Evolutionary conservation across 2,329 filamentous ascomycete species (phyloP).

Genomic region (Penicillium palitans): DNA sequence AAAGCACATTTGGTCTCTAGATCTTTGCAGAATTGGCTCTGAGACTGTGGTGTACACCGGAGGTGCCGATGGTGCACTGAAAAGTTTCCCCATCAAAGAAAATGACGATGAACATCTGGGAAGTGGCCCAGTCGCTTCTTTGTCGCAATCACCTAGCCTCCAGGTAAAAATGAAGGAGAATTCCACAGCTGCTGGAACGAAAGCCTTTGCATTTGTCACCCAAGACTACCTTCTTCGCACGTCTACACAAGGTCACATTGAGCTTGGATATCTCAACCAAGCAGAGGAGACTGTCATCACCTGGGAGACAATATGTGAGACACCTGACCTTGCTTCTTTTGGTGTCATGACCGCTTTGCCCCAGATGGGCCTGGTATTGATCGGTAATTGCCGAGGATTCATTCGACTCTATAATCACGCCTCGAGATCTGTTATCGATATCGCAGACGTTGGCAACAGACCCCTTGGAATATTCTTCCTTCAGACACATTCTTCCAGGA

Average conservation of each 20-base stretch:
- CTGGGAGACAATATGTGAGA: conserved; percentile 32
- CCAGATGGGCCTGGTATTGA: conserved; percentile 33
- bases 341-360: conserved; percentile 34
- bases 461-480: conserved; percentile 34
- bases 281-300: conserved; percentile 15
- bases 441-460: conserved; percentile 30
- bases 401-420: conserved; percentile 39
- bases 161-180: conserved; percentile 3
- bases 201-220: conserved; percentile 38
- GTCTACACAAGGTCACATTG: conserved; percentile 33
- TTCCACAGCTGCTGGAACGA: conserved; percentile 22
- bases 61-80: conserved; percentile 74
- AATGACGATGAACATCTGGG: background rate
- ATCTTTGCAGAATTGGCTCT: conserved; percentile 35
- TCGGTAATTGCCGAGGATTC: conserved; percentile 36
- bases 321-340: conserved; percentile 35
- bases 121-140: background rate
- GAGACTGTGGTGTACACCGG: conserved; percentile 65
- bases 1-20: conserved; percentile 87
- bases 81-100: conserved; percentile 31
- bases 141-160: background rate
- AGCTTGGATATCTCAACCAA: conserved; percentile 29
- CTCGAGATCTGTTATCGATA: conserved; percentile 27
- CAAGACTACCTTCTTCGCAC: conserved; percentile 36
- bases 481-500: conserved; percentile 11